Evolutionary conservation across 441 rosid species (phyloP), one percentile per base, ranked within the genome.

Genomic region (Macaranga tanarius): DNA sequence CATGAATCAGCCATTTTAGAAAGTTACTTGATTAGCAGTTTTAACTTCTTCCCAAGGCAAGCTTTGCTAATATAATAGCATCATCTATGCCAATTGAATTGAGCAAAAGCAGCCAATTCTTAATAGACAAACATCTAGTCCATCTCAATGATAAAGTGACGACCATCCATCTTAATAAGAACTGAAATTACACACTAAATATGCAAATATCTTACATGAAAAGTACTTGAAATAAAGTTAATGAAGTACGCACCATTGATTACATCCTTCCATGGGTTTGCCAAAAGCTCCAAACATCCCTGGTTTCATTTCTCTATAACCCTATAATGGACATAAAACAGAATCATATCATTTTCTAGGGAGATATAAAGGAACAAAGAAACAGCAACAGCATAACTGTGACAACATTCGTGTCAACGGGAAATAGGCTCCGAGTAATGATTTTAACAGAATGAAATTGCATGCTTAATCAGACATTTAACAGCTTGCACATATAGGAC

Each of bases 221-320:
- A 44, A 22, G 23, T 44, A 20, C 31, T 65, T 23, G 16, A 40
- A 42, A 16, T 44, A 47, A 57, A 73, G 17, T 28, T 38, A 64
- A 31, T 48, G 6, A 7, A 71, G 50, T 10, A 20, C 83, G 69
- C 88, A 93, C 98, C 92, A 92, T 59, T 92, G 93, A 79, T 94
- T 92, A 64, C 83, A 80, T 74, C 97, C 97, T 87, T 90, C 96
- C 95, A 94, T 88, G 22, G 82, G 77, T 77, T 87, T 90, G 1
- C 98, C 96, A 72, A 85, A 82, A 67, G 76, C 85, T 60, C 97
- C 96, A 80, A 88, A 90, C 89, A 81, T 81, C 77, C 95, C 97
- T 6, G 80, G 81, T 72, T 81, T 74, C 70, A 92, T 72, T 82
- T 89, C 98, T 82, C 23, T 89, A 66, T 92, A 93, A 84, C 91